Base-by-base conservation (phyloP, 805 yeast species). In the Pichia nanzhaoensis region DNA sequence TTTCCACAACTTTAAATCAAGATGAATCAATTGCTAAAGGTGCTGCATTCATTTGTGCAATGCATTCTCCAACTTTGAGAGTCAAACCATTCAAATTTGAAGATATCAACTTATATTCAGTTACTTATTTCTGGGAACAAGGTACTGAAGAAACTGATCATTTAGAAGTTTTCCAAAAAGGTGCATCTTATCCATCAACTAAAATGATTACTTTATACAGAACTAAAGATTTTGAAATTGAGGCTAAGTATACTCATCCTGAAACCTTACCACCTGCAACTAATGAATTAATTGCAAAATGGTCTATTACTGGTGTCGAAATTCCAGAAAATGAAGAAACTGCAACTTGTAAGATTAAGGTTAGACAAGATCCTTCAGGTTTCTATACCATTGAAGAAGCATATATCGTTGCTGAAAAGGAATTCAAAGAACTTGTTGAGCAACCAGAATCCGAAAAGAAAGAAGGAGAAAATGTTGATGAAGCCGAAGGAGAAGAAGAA, bases 21-120 rank as follows among this genome's bases (percentile, higher is more conserved):
- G 99, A 93, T 66, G 99, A 93, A 77, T 96, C 99, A 52, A 84
- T 91, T 66, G 98, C 99, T 46, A 87, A 91, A 70, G 99, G 99
- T 75, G 95, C 96, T 60, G 96, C 99, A 40, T 93, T 93, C 71
- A 85, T 93, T 62, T 93, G 99, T 70, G 99, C 99, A 56, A 86
- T 89, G 73, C 98, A 90, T 77, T 91, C 98, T 31, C 99, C 99
- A 70, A 90, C 97, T 54, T 80, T 93, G 60, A 86, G 99, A 74
- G 99, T 93, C 44, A 85, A 98, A 72, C 96, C 96, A 56, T 93
- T 93, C 84, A 91, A 91, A 73, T 93, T 90, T 65, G 96, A 91
- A 74, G 99, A 93, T 68, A 71, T 81, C 66, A 91, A 90, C 80
- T 84, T 81, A 61, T 78, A 78, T 80, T 81, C 96, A 24, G 96